Conservation (phyloP, 2,329 filamentous ascomycete genomes). For the Macrophomina pseudophaseolina region DNA sequence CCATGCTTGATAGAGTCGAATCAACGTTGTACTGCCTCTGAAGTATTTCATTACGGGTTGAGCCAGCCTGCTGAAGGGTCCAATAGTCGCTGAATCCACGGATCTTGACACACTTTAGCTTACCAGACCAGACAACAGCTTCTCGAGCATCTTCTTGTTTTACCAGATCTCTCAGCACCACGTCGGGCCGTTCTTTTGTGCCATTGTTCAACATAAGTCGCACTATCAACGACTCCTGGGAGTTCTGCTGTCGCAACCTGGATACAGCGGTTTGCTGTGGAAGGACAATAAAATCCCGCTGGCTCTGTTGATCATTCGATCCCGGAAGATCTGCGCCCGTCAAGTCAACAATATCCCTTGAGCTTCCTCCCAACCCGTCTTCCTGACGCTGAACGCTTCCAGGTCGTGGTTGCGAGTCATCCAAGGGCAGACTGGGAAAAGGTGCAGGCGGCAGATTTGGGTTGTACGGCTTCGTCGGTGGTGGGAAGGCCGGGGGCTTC, state of each 20-base stretch:
- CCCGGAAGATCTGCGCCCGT: not conserved
- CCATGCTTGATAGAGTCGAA: not conserved
- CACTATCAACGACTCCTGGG: not conserved
- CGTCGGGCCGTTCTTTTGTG: too few relatives aligned
- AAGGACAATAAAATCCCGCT: not conserved
- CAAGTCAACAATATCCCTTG: not conserved
- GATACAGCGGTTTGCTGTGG: too few relatives aligned
- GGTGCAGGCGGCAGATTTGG: constrained; percentile 6
- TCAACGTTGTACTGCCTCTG: not conserved
- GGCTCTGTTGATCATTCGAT: too few relatives aligned
- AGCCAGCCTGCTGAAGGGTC: not conserved
- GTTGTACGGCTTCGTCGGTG: constrained; percentile 9
- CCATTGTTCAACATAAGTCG: not conserved
- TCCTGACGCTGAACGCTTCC: not conserved
- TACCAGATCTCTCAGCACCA: not conserved
- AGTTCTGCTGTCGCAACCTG: not conserved
- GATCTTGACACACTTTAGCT: not conserved
- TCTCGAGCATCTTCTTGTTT: not conserved
- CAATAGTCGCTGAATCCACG: not conserved
- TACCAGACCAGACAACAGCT: not conserved
- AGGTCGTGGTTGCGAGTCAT: too few relatives aligned
- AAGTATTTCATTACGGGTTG: not conserved
- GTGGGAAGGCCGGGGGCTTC: too few relatives aligned
- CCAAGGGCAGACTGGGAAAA: constrained; percentile 16
- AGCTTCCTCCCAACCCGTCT: not conserved